phyloP scores from a whole-genome alignment of 2,329 filamentous ascomycete species.

The Aspergillus amoenus region DNA sequence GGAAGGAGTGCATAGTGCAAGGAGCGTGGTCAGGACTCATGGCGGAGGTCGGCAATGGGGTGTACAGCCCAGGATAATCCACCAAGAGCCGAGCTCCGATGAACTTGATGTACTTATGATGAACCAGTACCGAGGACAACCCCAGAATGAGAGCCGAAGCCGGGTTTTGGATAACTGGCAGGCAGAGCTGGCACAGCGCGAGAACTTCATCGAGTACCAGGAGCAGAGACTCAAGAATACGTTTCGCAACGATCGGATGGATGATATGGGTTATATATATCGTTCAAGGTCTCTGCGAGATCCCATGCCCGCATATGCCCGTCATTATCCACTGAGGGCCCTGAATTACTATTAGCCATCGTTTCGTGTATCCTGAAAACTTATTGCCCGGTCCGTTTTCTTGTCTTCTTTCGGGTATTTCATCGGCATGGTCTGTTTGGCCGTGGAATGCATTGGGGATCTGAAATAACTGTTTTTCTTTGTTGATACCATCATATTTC shows the following conservation, averaged over 20 bases:
- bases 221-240: constrained; percentile 24
- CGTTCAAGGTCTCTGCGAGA: constrained; percentile 21
- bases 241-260: constrained; percentile 17
- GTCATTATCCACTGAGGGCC: constrained; percentile 13
- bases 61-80: constrained; percentile 22
- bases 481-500: neutral
- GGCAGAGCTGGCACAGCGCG: constrained; percentile 2
- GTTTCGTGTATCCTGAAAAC: neutral
- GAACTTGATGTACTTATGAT: constrained; percentile 16
- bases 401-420: neutral
- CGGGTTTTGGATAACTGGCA: constrained; percentile 22
- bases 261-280: constrained; percentile 6
- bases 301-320: constrained; percentile 14
- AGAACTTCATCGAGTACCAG: constrained; percentile 7
- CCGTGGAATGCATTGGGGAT: neutral
- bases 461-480: neutral
- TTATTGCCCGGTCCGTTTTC: neutral
- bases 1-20: constrained; percentile 18
- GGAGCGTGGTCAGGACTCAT: constrained; percentile 5
- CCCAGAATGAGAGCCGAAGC: constrained; percentile 26
- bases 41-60: constrained; percentile 14
- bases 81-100: constrained; percentile 14
- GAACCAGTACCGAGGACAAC: constrained; percentile 11
- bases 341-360: constrained; percentile 3
- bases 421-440: neutral